Conservation (phyloP, 1,139 yeast genomes). For the Trichomonascaceae sp. region DNA sequence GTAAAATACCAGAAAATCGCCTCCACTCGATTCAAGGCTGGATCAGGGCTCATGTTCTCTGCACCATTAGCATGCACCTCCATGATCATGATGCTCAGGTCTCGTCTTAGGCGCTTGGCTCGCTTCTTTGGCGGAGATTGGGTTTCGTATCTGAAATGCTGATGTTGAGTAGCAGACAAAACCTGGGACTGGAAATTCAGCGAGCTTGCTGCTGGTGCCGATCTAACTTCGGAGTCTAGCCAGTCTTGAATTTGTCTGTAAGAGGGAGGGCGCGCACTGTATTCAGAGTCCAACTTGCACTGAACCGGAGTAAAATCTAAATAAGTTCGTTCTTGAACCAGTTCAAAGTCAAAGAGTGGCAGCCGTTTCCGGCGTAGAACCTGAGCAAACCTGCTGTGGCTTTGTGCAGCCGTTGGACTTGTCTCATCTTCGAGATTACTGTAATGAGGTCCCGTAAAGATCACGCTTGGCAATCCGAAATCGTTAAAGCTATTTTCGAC, state of each 20-base stretch:
- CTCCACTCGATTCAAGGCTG: slow-evolving; percentile 42
- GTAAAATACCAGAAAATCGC: slow-evolving; percentile 48
- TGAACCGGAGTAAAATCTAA: too few relatives aligned
- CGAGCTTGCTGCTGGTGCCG: background rate
- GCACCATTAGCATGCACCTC: slow-evolving; percentile 57
- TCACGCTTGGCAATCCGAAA: slow-evolving; percentile 36
- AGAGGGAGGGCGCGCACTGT: slow-evolving; percentile 29
- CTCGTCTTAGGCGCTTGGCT: background rate
- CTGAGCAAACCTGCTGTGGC: slow-evolving; percentile 50
- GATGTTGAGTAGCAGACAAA: background rate
- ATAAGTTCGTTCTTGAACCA: background rate
- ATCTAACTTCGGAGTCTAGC: slow-evolving; percentile 7
- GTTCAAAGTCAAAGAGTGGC: slow-evolving; percentile 11
- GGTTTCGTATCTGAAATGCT: background rate
- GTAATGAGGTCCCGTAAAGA: slow-evolving; percentile 54
- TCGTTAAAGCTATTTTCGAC: slow-evolving; percentile 31
- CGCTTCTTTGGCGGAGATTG: background rate
- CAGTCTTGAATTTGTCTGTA: slow-evolving; percentile 24
- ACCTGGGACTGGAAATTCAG: background rate
- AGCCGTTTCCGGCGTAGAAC: background rate
- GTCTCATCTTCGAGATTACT: slow-evolving; percentile 37
- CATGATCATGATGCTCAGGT: slow-evolving; percentile 41
- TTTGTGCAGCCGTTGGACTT: slow-evolving; percentile 42
- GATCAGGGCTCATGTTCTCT: slow-evolving; percentile 47
- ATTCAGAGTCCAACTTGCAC: slow-evolving; percentile 3